Evolutionary conservation across 805 yeast genomes (phyloP), one percentile per base, ranked within the genome.

Genomic region (Yarrowia bubula): DNA sequence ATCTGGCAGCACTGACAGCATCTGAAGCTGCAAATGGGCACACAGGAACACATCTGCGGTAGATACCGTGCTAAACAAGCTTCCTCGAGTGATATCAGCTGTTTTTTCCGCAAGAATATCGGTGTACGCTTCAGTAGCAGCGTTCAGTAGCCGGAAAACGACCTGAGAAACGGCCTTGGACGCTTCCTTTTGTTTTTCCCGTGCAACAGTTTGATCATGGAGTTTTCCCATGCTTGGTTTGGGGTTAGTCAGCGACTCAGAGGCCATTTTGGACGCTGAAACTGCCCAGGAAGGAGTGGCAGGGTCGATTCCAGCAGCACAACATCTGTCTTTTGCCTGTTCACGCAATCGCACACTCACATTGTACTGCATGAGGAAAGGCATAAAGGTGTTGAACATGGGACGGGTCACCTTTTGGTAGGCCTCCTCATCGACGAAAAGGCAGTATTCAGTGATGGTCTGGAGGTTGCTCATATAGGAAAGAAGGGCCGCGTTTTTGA

Each of bases 231-330:
- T 18, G 38, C 28, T 39, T 2, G 61, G 61, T n/a, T 39, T 11
- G 11, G 61, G 61, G 47, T 55, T 55, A 0, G 61, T 55, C 17
- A 55, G 38, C 13, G 47, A 39, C 28, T 55, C 61, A 18, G 74
- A 76, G 35, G 82, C 85, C 0, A 82, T 85, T 15, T 83, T 84
- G 0, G 83, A 82, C 10, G 61, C 61, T 8, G 61, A 55, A 39
- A 41, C 61, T 5, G 61, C 61, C 61, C 61, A 55, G 7, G 61
- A 55, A 11, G 61, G 61, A 1, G 61, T 15, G 2, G 61, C 61
- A 1, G 61, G 39, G 31, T 55, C 61, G n/a, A 55, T 55, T 15
- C 61, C 61, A n/a, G 61, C 61, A 3, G 37, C 46, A 17, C 61
- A 55, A 9, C 31, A n/a, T 8, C 61, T 22, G 13, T 55, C 61